These are phyloP conservation scores for Syzygium aqueum DNA, from an alignment of 345 rosid species.

Conservation along the genomic window DNA sequence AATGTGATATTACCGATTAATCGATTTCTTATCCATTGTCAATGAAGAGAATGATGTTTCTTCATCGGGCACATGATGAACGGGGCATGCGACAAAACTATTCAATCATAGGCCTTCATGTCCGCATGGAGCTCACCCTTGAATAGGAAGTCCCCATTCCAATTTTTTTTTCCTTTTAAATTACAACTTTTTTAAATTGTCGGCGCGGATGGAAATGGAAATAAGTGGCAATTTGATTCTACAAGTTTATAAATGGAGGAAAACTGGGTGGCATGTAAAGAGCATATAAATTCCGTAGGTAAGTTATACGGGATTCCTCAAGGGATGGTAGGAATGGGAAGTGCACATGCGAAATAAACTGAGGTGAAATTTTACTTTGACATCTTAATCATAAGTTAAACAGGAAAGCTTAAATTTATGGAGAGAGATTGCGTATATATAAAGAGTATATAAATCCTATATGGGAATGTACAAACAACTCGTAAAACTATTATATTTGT, in stretches of 20 bases:
- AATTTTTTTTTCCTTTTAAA: accelerated
- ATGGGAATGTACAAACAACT: no score
- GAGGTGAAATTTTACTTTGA: accelerated
- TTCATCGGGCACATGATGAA: not conserved
- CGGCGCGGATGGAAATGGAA: not conserved
- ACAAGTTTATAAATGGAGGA: not conserved
- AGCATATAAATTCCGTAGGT: not conserved
- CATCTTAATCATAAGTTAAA: not conserved
- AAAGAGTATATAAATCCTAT: not conserved
- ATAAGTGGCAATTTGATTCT: not conserved
- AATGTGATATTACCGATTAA: not conserved
- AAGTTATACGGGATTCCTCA: not conserved
- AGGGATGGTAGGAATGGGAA: not conserved
- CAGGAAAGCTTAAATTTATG: not conserved
- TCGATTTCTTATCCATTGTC: no score
- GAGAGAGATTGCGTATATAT: not conserved
- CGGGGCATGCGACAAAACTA: not conserved
- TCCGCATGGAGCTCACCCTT: not conserved
- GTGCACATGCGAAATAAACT: not conserved
- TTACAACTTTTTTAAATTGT: not conserved
- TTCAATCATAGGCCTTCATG: not conserved
- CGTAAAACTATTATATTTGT: no score
- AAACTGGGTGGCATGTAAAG: not conserved
- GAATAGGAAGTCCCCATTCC: not conserved
- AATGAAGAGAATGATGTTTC: no score